phyloP scores from a whole-genome alignment of 169 alveolate species.

The Fabrea salina region DNA sequence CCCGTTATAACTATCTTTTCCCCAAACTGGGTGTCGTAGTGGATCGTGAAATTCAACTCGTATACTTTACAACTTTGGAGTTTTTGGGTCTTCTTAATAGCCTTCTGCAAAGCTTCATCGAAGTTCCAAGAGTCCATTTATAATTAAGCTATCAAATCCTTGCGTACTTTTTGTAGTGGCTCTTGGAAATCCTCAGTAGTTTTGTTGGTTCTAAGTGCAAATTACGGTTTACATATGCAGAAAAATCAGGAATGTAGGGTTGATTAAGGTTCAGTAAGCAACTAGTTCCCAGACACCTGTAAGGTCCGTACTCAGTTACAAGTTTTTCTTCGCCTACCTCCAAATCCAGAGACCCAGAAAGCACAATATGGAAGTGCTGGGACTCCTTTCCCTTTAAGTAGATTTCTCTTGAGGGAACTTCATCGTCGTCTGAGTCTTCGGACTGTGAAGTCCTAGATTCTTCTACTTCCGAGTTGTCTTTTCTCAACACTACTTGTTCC shows the following conservation, averaged over 20 bases:
- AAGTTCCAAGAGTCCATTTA: too few species aligned
- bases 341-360: background rate
- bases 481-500: background rate
- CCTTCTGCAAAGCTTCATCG: too few species aligned
- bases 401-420: background rate
- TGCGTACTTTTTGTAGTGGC: background rate
- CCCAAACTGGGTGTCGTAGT: background rate
- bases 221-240: background rate
- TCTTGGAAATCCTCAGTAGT: background rate
- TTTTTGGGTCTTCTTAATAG: too few species aligned
- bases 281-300: background rate
- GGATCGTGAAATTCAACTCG: slow-evolving; percentile 13
- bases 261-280: background rate
- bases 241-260: background rate
- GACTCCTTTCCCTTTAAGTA: background rate
- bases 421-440: background rate
- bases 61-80: too few species aligned
- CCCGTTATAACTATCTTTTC: slow-evolving; percentile 14
- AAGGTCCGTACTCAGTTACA: background rate
- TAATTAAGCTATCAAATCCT: background rate
- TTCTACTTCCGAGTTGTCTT: background rate
- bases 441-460: too few species aligned
- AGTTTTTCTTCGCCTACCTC: background rate
- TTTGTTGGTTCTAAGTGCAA: slow-evolving; percentile 6
- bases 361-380: background rate